Evolutionary conservation across 2,329 filamentous ascomycete species (phyloP).

Genomic region (Lasiodiplodia citricola): DNA sequence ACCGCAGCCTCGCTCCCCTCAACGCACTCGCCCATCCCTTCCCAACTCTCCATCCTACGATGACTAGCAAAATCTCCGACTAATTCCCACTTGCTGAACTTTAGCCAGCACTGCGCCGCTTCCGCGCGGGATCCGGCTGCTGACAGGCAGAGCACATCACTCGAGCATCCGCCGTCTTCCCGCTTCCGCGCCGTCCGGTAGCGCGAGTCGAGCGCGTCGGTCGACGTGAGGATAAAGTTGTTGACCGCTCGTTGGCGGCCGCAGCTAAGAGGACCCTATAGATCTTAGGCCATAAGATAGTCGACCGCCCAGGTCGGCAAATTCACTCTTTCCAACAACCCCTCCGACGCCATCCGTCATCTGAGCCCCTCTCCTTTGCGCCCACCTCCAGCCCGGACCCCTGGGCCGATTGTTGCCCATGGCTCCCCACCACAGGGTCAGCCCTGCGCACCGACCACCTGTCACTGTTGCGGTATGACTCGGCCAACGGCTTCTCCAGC

Average conservation of each 20-base stretch:
- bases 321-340: not conserved
- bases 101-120: not conserved
- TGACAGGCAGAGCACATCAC: not conserved
- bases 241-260: slow-evolving; percentile 3
- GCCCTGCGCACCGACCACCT: slow-evolving; percentile 11
- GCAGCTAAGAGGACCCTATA: slow-evolving; percentile 7
- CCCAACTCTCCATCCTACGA: not conserved
- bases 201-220: not conserved
- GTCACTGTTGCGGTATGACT: slow-evolving; percentile 16
- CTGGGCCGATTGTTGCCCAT: not conserved
- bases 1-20: not conserved
- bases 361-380: not conserved
- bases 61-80: slow-evolving; percentile 19
- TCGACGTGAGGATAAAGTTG: slow-evolving; percentile 13
- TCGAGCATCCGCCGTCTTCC: not conserved
- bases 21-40: slow-evolving; percentile 3
- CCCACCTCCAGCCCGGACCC: not conserved
- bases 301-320: slow-evolving; percentile 2
- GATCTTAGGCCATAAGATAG: slow-evolving; percentile 19
- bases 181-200: not conserved
- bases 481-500: not conserved
- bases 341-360: slow-evolving; percentile 1
- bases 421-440: not conserved
- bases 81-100: not conserved
- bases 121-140: not conserved